Base-by-base conservation (phyloP, 1,284 basidiomycete species). In the Austroboletus novae-zelandiae region DNA sequence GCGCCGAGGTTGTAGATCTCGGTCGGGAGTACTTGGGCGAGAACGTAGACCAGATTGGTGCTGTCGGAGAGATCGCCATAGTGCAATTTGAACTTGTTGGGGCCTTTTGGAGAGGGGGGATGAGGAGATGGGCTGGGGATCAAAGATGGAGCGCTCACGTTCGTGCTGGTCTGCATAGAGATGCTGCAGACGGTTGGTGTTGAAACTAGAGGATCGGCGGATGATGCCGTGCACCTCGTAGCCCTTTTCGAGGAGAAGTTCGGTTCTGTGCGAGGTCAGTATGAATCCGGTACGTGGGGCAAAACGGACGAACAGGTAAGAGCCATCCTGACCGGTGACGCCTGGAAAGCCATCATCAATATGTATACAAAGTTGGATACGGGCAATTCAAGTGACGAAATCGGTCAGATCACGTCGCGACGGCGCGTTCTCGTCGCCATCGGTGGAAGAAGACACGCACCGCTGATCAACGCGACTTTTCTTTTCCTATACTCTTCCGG, bases 1-100 rank as follows among this genome's bases (percentile, higher is more conserved):
- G 94, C 94, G 43, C 91, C 93, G 43, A 96, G 85, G 70, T 96
- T 96, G 80, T 95, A 96, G 51, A 96, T 86, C 71, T 96, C 93
- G 20, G 91, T 88, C 0, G 93, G 94, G 64, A 88, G 89, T 48
- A 95, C 91, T 62, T 90, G 84, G 3, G 93, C 89, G 66, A 96
- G 87, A 73, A 96, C 88, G 72, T 93, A 93, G 41, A 95, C 93
- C 53, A 96, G 82, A 68, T 95, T 95, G 61, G 93, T 95, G 67
- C 89, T 91, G 74, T 96, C 94, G 60, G 88, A 85, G 58, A 94
- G 77, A 72, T 93, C 93, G 54, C 93, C 93, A 63, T 96, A 93
- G 72, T 96, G 93, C 51, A 94, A 71, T 65, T 89, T 87, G 76
- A 95, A 86, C 67, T 86, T 90, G 72, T 77, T 83, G 39, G 84